Conservation (phyloP, 129 eudicot genomes). For the Escallonia rubra region DNA sequence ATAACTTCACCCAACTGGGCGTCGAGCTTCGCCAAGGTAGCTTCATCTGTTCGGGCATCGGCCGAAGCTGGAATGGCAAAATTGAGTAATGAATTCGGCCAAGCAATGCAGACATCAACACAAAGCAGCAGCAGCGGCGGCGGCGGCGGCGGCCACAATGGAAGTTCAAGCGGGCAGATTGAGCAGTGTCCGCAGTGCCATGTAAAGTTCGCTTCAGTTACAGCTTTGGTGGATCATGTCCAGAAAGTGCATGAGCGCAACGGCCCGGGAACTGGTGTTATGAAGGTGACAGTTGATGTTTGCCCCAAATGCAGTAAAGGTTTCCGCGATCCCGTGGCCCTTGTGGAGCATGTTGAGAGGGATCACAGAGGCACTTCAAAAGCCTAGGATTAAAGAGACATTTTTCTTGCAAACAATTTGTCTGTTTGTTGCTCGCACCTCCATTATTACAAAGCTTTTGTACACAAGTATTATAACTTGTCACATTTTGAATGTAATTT, state of each 20-base stretch:
- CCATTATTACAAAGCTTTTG: too few species aligned
- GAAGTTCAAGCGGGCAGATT: constrained; percentile 34
- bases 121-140: constrained; percentile 16
- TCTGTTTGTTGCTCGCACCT: too few species aligned
- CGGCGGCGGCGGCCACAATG: not conserved
- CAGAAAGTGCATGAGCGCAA: constrained; percentile 64
- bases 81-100: constrained; percentile 45
- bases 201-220: constrained; percentile 47
- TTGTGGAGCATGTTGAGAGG: constrained; percentile 88
- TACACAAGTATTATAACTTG: too few species aligned
- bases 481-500: too few species aligned
- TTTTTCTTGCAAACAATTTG: too few species aligned
- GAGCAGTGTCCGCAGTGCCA: constrained; percentile 77
- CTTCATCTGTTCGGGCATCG: constrained; percentile 57
- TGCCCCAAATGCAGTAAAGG: constrained; percentile 93
- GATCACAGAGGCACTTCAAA: constrained; percentile 82
- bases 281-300: constrained; percentile 76
- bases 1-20: constrained; percentile 68
- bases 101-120: constrained; percentile 21
- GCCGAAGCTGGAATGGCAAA: constrained; percentile 71
- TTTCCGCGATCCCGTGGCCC: constrained; percentile 71
- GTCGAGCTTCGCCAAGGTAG: constrained; percentile 41
- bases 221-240: constrained; percentile 77
- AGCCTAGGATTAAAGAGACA: constrained; percentile 20
- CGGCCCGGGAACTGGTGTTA: constrained; percentile 35